These are phyloP conservation scores for Solidago caesia DNA, from an alignment of 129 eudicot genomes.

Conservation along the genomic window DNA sequence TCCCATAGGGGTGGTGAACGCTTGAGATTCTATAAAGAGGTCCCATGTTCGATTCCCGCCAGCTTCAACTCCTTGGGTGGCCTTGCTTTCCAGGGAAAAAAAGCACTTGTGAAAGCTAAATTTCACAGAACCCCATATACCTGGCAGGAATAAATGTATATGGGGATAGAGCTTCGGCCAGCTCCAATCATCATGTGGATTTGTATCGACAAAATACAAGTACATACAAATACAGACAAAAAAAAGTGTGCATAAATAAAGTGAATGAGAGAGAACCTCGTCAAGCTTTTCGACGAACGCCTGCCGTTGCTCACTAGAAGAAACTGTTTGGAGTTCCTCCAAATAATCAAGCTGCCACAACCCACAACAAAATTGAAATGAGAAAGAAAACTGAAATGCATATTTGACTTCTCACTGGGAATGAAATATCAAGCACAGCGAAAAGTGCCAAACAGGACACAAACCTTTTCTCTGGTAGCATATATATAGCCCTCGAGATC, in stretches of 20 bases:
- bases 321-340: conserved; percentile 66
- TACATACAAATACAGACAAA: not conserved
- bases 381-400: conserved; percentile 21
- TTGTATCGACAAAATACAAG: not conserved
- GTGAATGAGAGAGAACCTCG: conserved; percentile 56
- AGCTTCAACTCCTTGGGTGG: no score
- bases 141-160: no score
- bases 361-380: conserved; percentile 20
- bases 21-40: no score
- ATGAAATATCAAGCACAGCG: not conserved
- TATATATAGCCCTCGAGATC: conserved; percentile 88
- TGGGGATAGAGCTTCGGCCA: no score
- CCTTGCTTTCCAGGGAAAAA: no score
- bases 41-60: no score
- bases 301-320: conserved; percentile 73
- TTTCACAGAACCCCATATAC: no score
- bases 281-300: conserved; percentile 77
- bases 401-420: not conserved
- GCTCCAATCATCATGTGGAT: no score
- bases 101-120: no score
- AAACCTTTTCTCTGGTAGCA: conserved; percentile 86
- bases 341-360: conserved; percentile 65
- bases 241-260: not conserved
- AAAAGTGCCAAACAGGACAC: conserved; percentile 1
- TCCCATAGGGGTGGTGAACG: no score